These are phyloP conservation scores for Cladophialophora exuberans DNA, from an alignment of 2,329 filamentous ascomycete species.

Conservation along the genomic window DNA sequence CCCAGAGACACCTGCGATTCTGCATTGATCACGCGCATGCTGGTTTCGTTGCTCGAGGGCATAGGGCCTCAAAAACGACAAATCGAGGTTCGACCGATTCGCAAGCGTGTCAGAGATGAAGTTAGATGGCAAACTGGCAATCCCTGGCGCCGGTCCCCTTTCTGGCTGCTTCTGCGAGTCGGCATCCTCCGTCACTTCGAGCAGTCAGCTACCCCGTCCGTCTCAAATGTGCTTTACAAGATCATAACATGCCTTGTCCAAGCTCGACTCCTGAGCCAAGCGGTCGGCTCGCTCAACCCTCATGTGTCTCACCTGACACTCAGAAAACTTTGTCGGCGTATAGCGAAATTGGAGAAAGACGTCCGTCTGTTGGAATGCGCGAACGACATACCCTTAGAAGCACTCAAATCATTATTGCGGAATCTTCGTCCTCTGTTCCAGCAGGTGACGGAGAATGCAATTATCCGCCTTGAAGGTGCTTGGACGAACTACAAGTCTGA, in stretches of 20 bases:
- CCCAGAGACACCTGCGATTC: conserved; percentile 62
- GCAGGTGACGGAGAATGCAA: conserved; percentile 37
- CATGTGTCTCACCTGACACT: conserved; percentile 49
- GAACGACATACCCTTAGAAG: conserved; percentile 31
- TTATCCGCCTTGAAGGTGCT: conserved; percentile 36
- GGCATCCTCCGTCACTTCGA: conserved; percentile 57
- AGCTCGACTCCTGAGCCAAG: conserved; percentile 51
- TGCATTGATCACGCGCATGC: conserved; percentile 60
- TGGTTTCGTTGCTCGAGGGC: conserved; percentile 63
- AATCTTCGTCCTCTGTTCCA: conserved; percentile 6
- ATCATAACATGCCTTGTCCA: conserved; percentile 57
- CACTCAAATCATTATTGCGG: background rate
- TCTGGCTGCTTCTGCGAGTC: conserved; percentile 67
- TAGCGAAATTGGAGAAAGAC: conserved; percentile 60
- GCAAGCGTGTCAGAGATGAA: conserved; percentile 67
- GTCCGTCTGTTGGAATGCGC: conserved; percentile 34
- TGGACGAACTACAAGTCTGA: conserved; percentile 49
- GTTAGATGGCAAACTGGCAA: conserved; percentile 53
- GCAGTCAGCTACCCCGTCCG: conserved; percentile 42
- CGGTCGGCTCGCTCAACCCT: conserved; percentile 32
- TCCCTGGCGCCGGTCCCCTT: conserved; percentile 66
- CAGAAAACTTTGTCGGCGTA: conserved; percentile 59
- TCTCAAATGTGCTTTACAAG: conserved; percentile 60
- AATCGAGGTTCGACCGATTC: conserved; percentile 43
- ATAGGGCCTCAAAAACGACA: conserved; percentile 54